These are phyloP conservation scores for Musa balbisiana DNA, from an alignment of 202 grass and related monocot genomes.

Conservation along the genomic window DNA sequence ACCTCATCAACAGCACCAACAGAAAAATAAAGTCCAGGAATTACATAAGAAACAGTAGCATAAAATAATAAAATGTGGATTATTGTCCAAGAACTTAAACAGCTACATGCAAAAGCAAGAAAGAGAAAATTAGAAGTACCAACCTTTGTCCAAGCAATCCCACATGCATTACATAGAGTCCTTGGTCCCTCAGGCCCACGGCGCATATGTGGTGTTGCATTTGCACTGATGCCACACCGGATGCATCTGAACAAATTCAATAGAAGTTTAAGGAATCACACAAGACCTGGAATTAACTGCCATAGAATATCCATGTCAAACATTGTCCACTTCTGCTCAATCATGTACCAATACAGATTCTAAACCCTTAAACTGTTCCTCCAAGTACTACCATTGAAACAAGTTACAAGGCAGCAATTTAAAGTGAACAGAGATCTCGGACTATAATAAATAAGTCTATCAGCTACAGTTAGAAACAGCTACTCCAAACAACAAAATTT, in stretches of 20 bases:
- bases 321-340: not conserved
- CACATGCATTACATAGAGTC: slow-evolving; percentile 91
- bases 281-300: not conserved
- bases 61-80: not conserved
- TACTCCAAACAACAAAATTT: not conserved
- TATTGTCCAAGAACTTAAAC: slow-evolving; percentile 1
- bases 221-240: slow-evolving; percentile 80
- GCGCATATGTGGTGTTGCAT: slow-evolving; percentile 80
- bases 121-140: slow-evolving; percentile 3
- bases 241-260: slow-evolving; percentile 64
- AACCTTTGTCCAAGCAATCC: slow-evolving; percentile 96
- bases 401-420: not conserved
- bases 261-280: not conserved
- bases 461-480: not conserved
- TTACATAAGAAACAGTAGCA: not conserved
- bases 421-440: not conserved
- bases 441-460: not conserved
- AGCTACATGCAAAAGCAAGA: slow-evolving; percentile 2
- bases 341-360: not conserved
- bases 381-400: not conserved
- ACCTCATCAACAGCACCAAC: not conserved
- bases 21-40: not conserved
- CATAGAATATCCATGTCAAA: not conserved
- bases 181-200: slow-evolving; percentile 65
- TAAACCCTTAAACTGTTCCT: not conserved